Evolutionary conservation across 345 rosid species (phyloP).

Genomic region (Bretschneidera sinensis): DNA sequence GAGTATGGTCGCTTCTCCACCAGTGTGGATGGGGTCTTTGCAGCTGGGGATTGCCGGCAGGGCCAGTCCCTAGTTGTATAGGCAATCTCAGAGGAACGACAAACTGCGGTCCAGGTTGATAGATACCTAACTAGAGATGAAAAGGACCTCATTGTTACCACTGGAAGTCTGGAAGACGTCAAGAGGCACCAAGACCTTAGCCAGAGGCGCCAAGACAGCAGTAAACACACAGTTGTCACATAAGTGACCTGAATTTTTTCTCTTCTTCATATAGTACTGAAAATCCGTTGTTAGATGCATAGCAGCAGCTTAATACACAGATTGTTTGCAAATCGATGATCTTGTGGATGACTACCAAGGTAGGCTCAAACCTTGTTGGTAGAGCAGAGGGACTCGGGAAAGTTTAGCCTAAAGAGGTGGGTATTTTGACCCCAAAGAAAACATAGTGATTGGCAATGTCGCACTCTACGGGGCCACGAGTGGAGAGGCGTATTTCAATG

Average conservation of each 20-base stretch:
- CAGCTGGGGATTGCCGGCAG: slow-evolving; percentile 96
- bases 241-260: slow-evolving; percentile 11
- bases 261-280: too few species aligned
- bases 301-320: slow-evolving; percentile 5
- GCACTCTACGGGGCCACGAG: slow-evolving; percentile 91
- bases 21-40: slow-evolving; percentile 77
- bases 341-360: not conserved
- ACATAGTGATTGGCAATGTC: slow-evolving; percentile 93
- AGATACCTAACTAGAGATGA: slow-evolving; percentile 45
- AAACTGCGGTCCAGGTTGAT: slow-evolving; percentile 89
- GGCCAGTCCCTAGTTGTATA: slow-evolving; percentile 98
- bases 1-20: slow-evolving; percentile 91
- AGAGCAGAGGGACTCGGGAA: not conserved
- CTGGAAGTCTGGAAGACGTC: slow-evolving; percentile 23
- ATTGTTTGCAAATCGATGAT: not conserved
- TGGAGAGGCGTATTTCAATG: slow-evolving; percentile 95
- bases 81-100: slow-evolving; percentile 99
- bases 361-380: not conserved
- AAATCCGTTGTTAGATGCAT: not conserved
- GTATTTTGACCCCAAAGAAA: slow-evolving; percentile 88
- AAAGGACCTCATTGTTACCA: not conserved
- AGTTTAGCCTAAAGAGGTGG: slow-evolving; percentile 3
- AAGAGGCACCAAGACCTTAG: slow-evolving; percentile 33
- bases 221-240: slow-evolving; percentile 40
- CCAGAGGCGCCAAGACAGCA: slow-evolving; percentile 19